A percentile compares a stretch with the other conserved stretches of the same genome.
These are phyloP conservation scores for Aspergillus hortae DNA, from an alignment of 2,329 filamentous ascomycete genomes.

Conservation along the genomic window DNA sequence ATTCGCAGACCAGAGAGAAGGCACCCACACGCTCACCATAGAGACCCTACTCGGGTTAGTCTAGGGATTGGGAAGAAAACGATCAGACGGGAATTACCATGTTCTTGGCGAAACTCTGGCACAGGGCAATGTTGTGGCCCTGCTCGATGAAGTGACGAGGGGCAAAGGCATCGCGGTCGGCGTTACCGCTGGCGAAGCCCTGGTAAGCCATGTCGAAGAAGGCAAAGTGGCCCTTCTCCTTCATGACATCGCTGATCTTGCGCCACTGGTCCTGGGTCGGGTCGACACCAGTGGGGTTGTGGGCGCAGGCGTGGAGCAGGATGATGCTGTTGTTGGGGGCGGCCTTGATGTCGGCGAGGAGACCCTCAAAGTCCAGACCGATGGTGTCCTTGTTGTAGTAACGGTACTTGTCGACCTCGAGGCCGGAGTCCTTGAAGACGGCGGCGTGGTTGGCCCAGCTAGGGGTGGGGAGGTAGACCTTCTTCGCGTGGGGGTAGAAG, in stretches of 20 bases:
- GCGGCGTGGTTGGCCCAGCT: slow-evolving; percentile 99
- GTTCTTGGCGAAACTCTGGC: slow-evolving; percentile 98
- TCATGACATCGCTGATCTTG: slow-evolving; percentile 81
- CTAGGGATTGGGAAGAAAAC: neutral
- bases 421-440: slow-evolving; percentile 88
- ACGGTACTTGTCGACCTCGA: slow-evolving; percentile 90
- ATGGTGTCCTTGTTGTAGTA: slow-evolving; percentile 99
- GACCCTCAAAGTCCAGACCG: slow-evolving; percentile 92
- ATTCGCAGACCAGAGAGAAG: slow-evolving; percentile 86
- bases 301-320: slow-evolving; percentile 92
- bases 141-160: slow-evolving; percentile 89
- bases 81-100: slow-evolving; percentile 58
- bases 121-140: slow-evolving; percentile 82
- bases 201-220: slow-evolving; percentile 99
- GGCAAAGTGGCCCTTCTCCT: slow-evolving; percentile 80
- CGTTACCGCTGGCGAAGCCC: slow-evolving; percentile 91
- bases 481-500: slow-evolving; percentile 88
- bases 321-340: slow-evolving; percentile 85
- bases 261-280: slow-evolving; percentile 89
- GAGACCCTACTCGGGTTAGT: slow-evolving; percentile 63
- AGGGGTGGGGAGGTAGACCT: slow-evolving; percentile 92
- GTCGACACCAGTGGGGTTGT: slow-evolving; percentile 97
- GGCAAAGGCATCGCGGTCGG: slow-evolving; percentile 88
- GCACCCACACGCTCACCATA: slow-evolving; percentile 98
- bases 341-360: slow-evolving; percentile 84